These are phyloP conservation scores for Flaveria ramosissima DNA, from an alignment of 129 eudicot genomes.

Conservation along the genomic window DNA sequence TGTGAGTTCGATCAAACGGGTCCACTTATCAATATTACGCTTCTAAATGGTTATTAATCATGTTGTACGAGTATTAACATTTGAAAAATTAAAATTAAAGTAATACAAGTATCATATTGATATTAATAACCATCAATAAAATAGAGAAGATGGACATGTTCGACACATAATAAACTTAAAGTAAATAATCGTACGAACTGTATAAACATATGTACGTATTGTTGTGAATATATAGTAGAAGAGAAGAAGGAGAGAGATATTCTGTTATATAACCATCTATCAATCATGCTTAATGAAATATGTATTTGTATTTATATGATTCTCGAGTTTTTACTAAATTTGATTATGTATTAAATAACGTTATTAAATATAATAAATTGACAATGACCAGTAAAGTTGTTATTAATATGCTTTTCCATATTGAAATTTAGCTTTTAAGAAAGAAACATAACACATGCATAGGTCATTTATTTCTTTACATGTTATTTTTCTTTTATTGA, in stretches of 20 bases:
- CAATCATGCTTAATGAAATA: too few species aligned
- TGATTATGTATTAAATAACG: background rate
- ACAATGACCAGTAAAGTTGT: background rate
- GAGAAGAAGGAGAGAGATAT: background rate
- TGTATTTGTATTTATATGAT: background rate
- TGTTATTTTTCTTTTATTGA: background rate
- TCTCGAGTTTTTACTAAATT: too few species aligned
- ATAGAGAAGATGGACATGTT: background rate
- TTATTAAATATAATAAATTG: background rate
- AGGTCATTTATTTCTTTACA: background rate
- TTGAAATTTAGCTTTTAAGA: background rate
- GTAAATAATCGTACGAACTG: background rate
- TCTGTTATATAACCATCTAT: too few species aligned
- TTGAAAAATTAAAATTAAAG: background rate
- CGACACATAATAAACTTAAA: background rate
- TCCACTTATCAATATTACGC: slow-evolving; percentile 29
- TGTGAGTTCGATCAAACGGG: slow-evolving; percentile 42
- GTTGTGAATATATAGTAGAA: too few species aligned
- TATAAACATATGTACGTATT: background rate
- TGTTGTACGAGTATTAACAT: background rate
- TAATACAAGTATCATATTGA: slow-evolving; percentile 9
- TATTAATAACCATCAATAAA: background rate
- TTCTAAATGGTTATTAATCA: background rate
- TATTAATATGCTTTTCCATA: background rate
- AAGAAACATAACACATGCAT: slow-evolving; percentile 21